Evolutionary conservation across 2,329 filamentous ascomycete genomes (phyloP).

Genomic region (Annulohypoxylon truncatum): DNA sequence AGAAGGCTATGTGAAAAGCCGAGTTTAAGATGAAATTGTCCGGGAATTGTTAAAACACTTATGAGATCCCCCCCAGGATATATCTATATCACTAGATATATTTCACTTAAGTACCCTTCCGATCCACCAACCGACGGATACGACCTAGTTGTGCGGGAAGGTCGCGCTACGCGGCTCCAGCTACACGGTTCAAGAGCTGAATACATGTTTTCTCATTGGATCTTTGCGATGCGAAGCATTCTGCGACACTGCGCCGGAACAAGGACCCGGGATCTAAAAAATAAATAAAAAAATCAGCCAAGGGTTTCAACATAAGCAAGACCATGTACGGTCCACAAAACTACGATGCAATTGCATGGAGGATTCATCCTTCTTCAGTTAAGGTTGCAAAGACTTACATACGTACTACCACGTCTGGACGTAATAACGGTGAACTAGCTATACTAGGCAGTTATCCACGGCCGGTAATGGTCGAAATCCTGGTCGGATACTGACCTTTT

Average conservation of each 20-base stretch:
- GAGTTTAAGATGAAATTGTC: background rate
- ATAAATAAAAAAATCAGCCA: conserved; percentile 3
- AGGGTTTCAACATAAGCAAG: conserved; percentile 14
- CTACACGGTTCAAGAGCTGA: conserved; percentile 17
- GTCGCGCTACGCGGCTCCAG: conserved; percentile 13
- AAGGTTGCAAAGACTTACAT: conserved; percentile 14
- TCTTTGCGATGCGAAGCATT: conserved; percentile 16
- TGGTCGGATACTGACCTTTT: background rate
- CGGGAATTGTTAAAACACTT: background rate
- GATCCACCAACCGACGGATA: conserved; percentile 14
- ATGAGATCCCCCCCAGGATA: background rate
- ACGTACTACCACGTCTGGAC: conserved; percentile 1
- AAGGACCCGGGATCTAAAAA: conserved; percentile 1
- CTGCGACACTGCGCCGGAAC: conserved; percentile 10
- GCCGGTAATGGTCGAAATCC: background rate
- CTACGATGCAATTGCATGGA: conserved; percentile 13
- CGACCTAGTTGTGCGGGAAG: conserved; percentile 5
- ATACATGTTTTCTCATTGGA: conserved; percentile 15
- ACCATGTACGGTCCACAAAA: conserved; percentile 19
- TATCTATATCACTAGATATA: conserved; percentile 14
- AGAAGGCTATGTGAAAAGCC: background rate
- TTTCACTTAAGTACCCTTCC: background rate
- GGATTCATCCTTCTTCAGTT: conserved; percentile 19
- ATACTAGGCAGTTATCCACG: conserved; percentile 15
- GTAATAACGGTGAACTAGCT: conserved; percentile 13